A percentile compares a stretch with the other conserved stretches of the same genome.
Conservation (phyloP, 2,329 filamentous ascomycete genomes). For the Taxawa tesnikishii region DNA sequence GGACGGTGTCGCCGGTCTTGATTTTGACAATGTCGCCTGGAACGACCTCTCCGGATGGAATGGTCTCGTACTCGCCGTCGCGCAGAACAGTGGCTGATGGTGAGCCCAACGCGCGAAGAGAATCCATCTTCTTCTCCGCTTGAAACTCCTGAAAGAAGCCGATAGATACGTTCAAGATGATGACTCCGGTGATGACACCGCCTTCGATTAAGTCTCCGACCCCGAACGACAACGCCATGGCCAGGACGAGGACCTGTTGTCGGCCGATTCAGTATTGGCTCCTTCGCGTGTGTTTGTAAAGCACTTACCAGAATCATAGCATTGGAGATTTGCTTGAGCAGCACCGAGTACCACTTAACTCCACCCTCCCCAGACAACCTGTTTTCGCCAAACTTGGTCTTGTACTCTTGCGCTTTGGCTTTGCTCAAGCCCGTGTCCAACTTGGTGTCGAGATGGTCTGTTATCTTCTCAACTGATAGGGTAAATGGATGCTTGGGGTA, state of each 20-base stretch:
- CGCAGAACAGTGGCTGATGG: constrained; percentile 34
- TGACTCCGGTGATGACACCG: constrained; percentile 33
- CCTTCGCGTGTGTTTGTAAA: background rate
- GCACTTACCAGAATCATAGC: constrained; percentile 56
- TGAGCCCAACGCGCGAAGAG: constrained; percentile 31
- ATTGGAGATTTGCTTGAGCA: constrained; percentile 62
- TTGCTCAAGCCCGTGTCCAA: background rate
- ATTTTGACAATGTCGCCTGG: constrained; percentile 35
- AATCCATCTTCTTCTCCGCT: constrained; percentile 38
- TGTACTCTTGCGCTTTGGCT: background rate
- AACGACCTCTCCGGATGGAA: constrained; percentile 32
- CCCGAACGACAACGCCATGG: constrained; percentile 35
- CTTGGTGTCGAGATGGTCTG: background rate
- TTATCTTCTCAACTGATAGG: background rate
- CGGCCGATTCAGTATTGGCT: background rate
- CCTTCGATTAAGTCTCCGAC: constrained; percentile 36
- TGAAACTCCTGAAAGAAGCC: constrained; percentile 35
- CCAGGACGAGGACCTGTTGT: constrained; percentile 29
- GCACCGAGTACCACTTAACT: constrained; percentile 59
- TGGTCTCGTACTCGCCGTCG: constrained; percentile 27
- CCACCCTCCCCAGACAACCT: constrained; percentile 57
- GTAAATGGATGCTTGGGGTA: background rate
- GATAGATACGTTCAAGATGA: constrained; percentile 31
- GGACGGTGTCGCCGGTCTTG: constrained; percentile 36
- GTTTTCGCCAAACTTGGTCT: constrained; percentile 48